Percentiles rank a stretch among this genome's conserved stretches.
phyloP scores from a whole-genome alignment of 305 asterid species.

The Fraxinus baroniana region DNA sequence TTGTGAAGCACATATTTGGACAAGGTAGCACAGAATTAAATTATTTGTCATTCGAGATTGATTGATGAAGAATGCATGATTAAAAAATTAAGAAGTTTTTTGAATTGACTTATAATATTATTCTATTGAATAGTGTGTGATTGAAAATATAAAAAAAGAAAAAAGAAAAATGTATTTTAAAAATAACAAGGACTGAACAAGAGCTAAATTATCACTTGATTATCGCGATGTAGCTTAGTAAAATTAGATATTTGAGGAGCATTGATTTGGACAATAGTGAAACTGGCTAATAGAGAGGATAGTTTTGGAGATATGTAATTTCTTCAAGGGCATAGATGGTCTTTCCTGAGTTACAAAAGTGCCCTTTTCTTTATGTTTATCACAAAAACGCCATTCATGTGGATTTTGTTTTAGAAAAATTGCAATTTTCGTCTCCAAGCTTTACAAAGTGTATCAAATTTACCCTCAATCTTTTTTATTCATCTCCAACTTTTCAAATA shows the following conservation, averaged over 20 bases:
- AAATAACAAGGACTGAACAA: too few relatives aligned
- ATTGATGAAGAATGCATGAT: too few relatives aligned
- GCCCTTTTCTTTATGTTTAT: not conserved
- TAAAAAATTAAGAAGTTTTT: not conserved
- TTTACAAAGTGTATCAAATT: not conserved
- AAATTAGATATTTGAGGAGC: not conserved
- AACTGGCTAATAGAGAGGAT: not conserved
- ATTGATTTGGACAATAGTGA: not conserved
- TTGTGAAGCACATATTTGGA: not conserved
- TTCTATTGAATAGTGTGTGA: too few relatives aligned
- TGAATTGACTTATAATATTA: too few relatives aligned
- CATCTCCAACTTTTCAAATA: not conserved
- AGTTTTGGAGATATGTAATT: not conserved
- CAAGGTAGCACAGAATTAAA: not conserved
- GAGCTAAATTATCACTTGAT: not conserved
- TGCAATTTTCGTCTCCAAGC: not conserved
- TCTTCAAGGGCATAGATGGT: slow-evolving; percentile 3
- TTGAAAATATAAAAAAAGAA: too few relatives aligned
- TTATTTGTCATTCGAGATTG: not conserved
- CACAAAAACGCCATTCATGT: slow-evolving; percentile 18
- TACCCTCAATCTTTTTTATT: not conserved
- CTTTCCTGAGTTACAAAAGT: not conserved
- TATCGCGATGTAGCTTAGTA: not conserved
- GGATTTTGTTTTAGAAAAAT: not conserved
- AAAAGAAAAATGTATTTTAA: too few relatives aligned